These are phyloP conservation scores for Kwoniella europaea DNA, from an alignment of 768 basidiomycete species.

Conservation along the genomic window DNA sequence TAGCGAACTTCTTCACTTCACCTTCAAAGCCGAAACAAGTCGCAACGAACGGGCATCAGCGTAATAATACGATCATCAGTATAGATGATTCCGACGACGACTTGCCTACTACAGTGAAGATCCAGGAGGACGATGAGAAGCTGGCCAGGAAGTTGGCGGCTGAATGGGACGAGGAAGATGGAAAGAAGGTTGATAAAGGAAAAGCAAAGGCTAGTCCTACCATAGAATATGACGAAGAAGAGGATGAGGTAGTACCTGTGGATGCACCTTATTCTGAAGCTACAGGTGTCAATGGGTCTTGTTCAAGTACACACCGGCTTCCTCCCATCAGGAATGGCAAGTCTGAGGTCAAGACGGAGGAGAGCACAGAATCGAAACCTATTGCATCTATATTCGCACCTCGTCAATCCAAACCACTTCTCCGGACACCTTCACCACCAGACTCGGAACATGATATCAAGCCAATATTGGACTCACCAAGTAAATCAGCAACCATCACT, in stretches of 20 bases:
- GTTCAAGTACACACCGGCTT: conserved; percentile 32
- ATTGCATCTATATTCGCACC: conserved; percentile 23
- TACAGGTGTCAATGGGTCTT: conserved; percentile 40
- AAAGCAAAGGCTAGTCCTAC: conserved; percentile 26
- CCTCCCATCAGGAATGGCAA: conserved; percentile 22
- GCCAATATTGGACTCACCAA: conserved; percentile 10
- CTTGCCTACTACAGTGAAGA: background rate
- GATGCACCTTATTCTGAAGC: conserved; percentile 28
- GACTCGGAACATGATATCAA: conserved; percentile 18
- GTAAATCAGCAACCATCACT: conserved; percentile 32
- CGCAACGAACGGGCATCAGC: background rate
- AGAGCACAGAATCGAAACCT: conserved; percentile 21
- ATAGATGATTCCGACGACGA: conserved; percentile 35
- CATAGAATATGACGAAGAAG: conserved; percentile 27
- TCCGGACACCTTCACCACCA: conserved; percentile 10
- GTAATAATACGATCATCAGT: conserved; percentile 28
- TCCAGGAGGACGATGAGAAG: conserved; percentile 28
- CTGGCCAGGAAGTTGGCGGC: conserved; percentile 33
- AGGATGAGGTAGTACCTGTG: conserved; percentile 40
- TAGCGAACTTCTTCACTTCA: conserved; percentile 35
- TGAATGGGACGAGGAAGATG: conserved; percentile 27
- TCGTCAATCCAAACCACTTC: background rate
- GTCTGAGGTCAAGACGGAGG: background rate
- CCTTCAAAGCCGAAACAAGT: conserved; percentile 28
- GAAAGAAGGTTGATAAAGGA: conserved; percentile 60